phyloP scores from a whole-genome alignment of 1,284 basidiomycete species.

The Marasmius oreades region DNA sequence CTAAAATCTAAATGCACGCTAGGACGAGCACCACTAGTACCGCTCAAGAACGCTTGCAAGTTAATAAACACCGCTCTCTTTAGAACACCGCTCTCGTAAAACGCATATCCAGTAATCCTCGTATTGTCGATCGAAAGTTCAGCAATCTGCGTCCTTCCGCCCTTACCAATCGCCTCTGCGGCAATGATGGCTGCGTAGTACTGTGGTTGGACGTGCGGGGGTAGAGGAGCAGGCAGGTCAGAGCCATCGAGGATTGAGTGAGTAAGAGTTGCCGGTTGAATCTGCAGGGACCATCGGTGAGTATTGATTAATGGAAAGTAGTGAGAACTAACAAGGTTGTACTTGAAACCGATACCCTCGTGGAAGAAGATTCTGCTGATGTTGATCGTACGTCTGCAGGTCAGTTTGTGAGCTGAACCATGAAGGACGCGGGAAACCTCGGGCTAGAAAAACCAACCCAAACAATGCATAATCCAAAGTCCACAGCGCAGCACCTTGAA shows the following conservation, averaged over 20 bases:
- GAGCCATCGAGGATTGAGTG: conserved; percentile 17
- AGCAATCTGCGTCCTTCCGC: conserved; percentile 3
- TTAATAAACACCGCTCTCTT: conserved; percentile 13
- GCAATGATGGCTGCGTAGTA: conserved; percentile 22
- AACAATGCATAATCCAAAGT: conserved; percentile 61
- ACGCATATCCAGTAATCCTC: conserved; percentile 8
- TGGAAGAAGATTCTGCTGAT: conserved; percentile 21
- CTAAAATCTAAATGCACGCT: conserved; percentile 40
- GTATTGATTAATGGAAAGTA: not conserved
- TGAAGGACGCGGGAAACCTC: not conserved
- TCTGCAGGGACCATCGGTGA: conserved; percentile 11
- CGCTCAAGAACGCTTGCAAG: conserved; percentile 18
- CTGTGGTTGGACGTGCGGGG: conserved; percentile 21
- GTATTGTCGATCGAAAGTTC: conserved; percentile 9
- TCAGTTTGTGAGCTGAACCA: not conserved
- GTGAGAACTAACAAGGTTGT: conserved; percentile 18
- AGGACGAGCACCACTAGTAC: conserved; percentile 29
- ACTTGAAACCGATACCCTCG: conserved; percentile 25
- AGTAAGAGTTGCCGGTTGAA: conserved; percentile 22
- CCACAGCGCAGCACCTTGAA: conserved; percentile 61
- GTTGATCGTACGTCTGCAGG: conserved; percentile 17
- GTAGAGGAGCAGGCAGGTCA: conserved; percentile 16
- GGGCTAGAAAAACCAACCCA: conserved; percentile 28
- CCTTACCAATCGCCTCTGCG: conserved; percentile 21
- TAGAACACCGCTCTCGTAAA: conserved; percentile 8